Base-by-base conservation (phyloP, 352 stramenopile genomes). In the Peronospora farinosa region DNA sequence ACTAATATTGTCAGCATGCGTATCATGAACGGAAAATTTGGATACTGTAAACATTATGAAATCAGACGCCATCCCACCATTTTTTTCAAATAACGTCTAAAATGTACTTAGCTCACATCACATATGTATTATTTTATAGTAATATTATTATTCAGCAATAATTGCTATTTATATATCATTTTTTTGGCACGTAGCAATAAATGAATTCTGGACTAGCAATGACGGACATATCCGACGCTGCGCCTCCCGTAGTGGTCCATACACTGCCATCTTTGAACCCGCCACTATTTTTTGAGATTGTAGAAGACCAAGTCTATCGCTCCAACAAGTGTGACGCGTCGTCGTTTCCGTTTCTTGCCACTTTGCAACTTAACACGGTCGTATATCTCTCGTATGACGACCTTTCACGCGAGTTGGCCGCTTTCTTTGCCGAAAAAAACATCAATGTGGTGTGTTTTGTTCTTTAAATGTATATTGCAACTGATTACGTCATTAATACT, bases 311-410 rank as follows among this genome's bases (percentile, higher is more conserved):
- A 41, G 82, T 93, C 13, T 93, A 86, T 40, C 74, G 76, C 35
- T 88, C 75, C 52, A 93, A 93, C 74, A 93, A 90, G 52, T 93
- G 78, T 64, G 82, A 93, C 54, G 64, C 75, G 46, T 88, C 78
- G 23, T 88, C 78, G 15, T 90, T 93, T 63, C 72, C 83, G 47
- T 93, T 91, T 57, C 62, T 93, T 43, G 69, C 73, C 40, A 85
- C 69, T 30, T 62, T 93, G 55, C 74, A 84, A 51, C 70, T 93
- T 50, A 91, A 86, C 57, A 93, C 83, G 27, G 74, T 92, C 42
- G 69, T 93, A 21, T 93, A 93, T 45, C 68, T 93, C 16, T 93
- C 83, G 5, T 86, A 85, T 47, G 83, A 93, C 45, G 80, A 91
- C 33, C 69, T 93, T 28, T 86, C 78, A 28, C 67, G 75, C 15